Evolutionary conservation across 2,329 filamentous ascomycete species (phyloP).

Genomic region (Ilyonectria robusta): DNA sequence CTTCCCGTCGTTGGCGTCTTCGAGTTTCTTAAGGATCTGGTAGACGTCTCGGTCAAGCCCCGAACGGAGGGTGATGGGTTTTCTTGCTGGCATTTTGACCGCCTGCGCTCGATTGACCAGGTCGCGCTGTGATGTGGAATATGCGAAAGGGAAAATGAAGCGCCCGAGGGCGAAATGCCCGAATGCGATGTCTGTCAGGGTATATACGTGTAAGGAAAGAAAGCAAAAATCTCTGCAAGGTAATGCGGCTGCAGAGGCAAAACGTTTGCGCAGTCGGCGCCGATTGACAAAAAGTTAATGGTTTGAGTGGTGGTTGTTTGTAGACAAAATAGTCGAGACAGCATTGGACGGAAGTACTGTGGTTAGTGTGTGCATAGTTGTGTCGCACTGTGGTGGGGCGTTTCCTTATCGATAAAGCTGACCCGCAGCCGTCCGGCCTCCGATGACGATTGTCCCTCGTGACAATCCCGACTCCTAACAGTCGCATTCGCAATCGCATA

Average conservation of each 20-base stretch:
- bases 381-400: conserved; percentile 7
- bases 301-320: neutral
- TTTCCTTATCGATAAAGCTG: conserved; percentile 46
- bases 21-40: conserved; percentile 82
- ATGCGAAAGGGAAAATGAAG: neutral
- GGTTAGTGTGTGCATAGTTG: neutral
- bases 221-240: conserved; percentile 14
- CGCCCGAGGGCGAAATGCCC: neutral
- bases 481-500: conserved; percentile 21
- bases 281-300: conserved; percentile 2
- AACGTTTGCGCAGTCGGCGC: neutral
- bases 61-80: conserved; percentile 41
- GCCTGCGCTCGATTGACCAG: neutral
- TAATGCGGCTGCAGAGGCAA: neutral
- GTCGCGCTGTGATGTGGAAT: neutral
- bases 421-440: conserved; percentile 29
- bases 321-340: neutral
- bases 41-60: conserved; percentile 80
- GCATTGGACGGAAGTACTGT: neutral
- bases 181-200: neutral
- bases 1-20: conserved; percentile 73
- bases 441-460: conserved; percentile 49
- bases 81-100: conserved; percentile 34
- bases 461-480: conserved; percentile 37
- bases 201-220: neutral